Evolutionary conservation across 2,329 filamentous ascomycete genomes (phyloP).

Genomic region (Helotiales sp.): DNA sequence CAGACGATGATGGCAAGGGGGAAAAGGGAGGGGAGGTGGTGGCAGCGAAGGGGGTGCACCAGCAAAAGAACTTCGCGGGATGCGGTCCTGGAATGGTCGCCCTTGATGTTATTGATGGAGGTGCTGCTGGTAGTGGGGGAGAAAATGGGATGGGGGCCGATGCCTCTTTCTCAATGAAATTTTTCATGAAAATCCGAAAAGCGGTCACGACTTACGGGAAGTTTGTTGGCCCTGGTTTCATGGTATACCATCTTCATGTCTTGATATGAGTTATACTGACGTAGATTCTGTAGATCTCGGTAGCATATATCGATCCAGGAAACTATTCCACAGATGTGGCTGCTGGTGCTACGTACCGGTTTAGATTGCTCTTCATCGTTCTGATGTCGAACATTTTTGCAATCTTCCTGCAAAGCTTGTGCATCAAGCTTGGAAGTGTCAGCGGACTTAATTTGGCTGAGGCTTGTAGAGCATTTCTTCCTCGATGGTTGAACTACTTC

Average conservation of each 20-base stretch:
- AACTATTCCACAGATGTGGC: constrained; percentile 64
- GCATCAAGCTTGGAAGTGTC: constrained; percentile 60
- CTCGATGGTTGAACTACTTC: constrained; percentile 57
- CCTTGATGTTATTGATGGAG: constrained; percentile 5
- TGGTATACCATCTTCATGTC: constrained; percentile 30
- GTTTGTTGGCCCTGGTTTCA: constrained; percentile 58
- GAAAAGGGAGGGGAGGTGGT: constrained; percentile 17
- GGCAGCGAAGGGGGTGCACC: constrained; percentile 14
- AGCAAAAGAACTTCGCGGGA: constrained; percentile 22
- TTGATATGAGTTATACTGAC: constrained; percentile 3
- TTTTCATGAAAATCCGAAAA: constrained; percentile 30
- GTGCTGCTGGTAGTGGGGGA: constrained; percentile 13
- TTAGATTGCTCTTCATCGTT: constrained; percentile 60
- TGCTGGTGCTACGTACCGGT: constrained; percentile 58
- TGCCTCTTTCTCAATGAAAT: constrained; percentile 11
- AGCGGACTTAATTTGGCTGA: constrained; percentile 60
- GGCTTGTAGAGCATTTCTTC: constrained; percentile 54
- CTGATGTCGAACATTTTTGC: constrained; percentile 63
- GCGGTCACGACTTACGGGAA: constrained; percentile 46
- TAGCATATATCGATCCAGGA: constrained; percentile 50
- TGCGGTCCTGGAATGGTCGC: constrained; percentile 16
- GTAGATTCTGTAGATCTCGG: constrained; percentile 38
- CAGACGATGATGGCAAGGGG: constrained; percentile 21
- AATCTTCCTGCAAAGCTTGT: constrained; percentile 61
- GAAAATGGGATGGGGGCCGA: constrained; percentile 15